Evolutionary conservation across 495 filamentous ascomycete species (phyloP).

Genomic region (Lichina pygmaea): DNA sequence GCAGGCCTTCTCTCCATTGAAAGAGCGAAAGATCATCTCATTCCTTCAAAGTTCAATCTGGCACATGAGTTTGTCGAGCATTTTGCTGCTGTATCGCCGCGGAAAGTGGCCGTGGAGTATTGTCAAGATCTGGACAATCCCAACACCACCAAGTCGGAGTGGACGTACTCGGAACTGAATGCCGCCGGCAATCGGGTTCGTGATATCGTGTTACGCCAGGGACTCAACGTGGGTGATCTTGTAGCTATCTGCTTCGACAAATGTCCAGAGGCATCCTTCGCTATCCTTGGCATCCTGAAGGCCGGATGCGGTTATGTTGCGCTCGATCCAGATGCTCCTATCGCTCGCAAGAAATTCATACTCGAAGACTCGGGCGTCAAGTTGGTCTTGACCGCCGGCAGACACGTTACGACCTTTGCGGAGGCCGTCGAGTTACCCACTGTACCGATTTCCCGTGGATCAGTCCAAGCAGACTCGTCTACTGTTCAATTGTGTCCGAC

Average conservation of each 20-base stretch:
- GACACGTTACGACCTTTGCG: slow-evolving; percentile 14
- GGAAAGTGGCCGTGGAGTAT: slow-evolving; percentile 32
- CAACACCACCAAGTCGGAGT: slow-evolving; percentile 14
- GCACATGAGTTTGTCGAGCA: slow-evolving; percentile 38
- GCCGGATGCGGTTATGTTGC: slow-evolving; percentile 64
- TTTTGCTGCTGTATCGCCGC: slow-evolving; percentile 14
- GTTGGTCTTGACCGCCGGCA: slow-evolving; percentile 20
- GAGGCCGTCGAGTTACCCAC: not conserved
- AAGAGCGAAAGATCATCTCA: slow-evolving; percentile 18
- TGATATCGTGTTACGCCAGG: slow-evolving; percentile 17
- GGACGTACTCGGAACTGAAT: slow-evolving; percentile 37
- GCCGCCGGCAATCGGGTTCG: slow-evolving; percentile 31
- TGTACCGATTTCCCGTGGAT: not conserved
- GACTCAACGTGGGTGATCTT: slow-evolving; percentile 21
- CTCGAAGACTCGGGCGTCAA: slow-evolving; percentile 29
- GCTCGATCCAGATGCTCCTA: slow-evolving; percentile 34
- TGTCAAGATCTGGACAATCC: slow-evolving; percentile 14
- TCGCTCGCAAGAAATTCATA: slow-evolving; percentile 35
- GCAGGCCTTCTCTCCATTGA: slow-evolving; percentile 23
- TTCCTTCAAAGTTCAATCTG: slow-evolving; percentile 18
- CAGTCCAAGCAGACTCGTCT: slow-evolving; percentile 4
- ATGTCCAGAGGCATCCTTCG: slow-evolving; percentile 49
- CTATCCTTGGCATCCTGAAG: slow-evolving; percentile 58
- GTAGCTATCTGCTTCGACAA: slow-evolving; percentile 60
- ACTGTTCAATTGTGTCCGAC: too few relatives aligned